A percentile compares a stretch with the other conserved stretches of the same genome.
These are phyloP conservation scores for Rhododendron williamsianum DNA, from an alignment of 148 eudicot genomes.

Conservation along the genomic window DNA sequence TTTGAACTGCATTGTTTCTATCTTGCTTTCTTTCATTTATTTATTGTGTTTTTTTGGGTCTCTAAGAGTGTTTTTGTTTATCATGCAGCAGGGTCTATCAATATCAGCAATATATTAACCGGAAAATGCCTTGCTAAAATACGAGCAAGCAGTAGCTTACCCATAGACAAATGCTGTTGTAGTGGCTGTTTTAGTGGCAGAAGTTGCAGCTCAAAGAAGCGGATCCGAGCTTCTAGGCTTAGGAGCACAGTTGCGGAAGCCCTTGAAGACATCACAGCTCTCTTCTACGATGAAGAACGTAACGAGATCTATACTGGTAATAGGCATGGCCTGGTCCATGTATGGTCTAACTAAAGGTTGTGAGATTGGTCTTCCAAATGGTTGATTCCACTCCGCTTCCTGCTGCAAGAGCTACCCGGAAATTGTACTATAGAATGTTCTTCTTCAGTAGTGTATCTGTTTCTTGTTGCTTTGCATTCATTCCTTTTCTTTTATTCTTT, in stretches of 20 bases:
- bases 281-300: constrained; percentile 94
- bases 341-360: constrained; percentile 80
- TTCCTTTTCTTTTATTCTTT: background rate
- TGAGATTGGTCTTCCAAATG: constrained; percentile 7
- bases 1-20: background rate
- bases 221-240: constrained; percentile 36
- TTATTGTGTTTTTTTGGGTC: background rate
- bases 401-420: background rate
- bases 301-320: constrained; percentile 94
- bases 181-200: constrained; percentile 26
- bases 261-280: constrained; percentile 89
- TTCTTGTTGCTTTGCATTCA: background rate
- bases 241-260: constrained; percentile 78
- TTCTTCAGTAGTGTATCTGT: background rate
- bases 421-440: constrained; percentile 1
- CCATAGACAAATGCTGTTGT: constrained; percentile 38
- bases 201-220: constrained; percentile 54
- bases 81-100: constrained; percentile 79
- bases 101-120: constrained; percentile 87
- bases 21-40: constrained; percentile 3
- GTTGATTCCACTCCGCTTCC: background rate
- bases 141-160: constrained; percentile 48
- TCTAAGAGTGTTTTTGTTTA: constrained; percentile 2
- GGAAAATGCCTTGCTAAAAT: constrained; percentile 97
- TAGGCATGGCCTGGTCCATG: constrained; percentile 84